phyloP scores from a whole-genome alignment of 2,329 filamentous ascomycete species.

The Mollisia scopiformis region DNA sequence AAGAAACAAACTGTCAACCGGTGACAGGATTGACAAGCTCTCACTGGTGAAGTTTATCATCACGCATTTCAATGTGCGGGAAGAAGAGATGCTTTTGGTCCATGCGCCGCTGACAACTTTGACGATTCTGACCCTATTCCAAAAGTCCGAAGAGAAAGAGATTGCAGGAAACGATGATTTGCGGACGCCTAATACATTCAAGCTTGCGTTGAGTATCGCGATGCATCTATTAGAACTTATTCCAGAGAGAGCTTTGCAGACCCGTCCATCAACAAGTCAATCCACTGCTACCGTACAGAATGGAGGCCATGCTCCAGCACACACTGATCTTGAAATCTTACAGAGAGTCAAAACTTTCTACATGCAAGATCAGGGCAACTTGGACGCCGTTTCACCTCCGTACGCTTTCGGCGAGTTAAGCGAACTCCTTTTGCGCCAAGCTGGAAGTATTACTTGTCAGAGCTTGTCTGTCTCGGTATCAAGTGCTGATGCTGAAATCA shows the following conservation, averaged over 20 bases:
- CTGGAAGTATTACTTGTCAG: constrained; percentile 53
- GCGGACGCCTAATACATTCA: constrained; percentile 29
- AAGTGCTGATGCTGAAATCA: constrained; percentile 55
- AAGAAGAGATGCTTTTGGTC: constrained; percentile 91
- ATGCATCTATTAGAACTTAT: constrained; percentile 64
- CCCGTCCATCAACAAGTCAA: constrained; percentile 31
- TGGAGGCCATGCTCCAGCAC: constrained; percentile 34
- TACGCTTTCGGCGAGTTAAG: constrained; percentile 58
- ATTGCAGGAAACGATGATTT: constrained; percentile 29
- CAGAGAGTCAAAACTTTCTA: constrained; percentile 69
- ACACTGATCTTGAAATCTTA: constrained; percentile 55
- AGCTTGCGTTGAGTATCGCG: constrained; percentile 49
- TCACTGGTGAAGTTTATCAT: constrained; percentile 81
- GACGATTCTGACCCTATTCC: constrained; percentile 60
- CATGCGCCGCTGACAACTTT: constrained; percentile 80
- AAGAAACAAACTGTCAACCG: constrained; percentile 43
- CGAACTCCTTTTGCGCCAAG: constrained; percentile 66
- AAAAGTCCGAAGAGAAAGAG: constrained; percentile 50
- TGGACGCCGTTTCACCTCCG: constrained; percentile 64
- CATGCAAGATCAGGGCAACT: constrained; percentile 68
- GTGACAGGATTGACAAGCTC: constrained; percentile 62
- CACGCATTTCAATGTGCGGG: constrained; percentile 85
- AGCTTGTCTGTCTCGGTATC: constrained; percentile 46
- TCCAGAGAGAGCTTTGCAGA: constrained; percentile 64
- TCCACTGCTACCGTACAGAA: constrained; percentile 27